Percentiles rank a stretch among this genome's conserved stretches.
Evolutionary conservation across 2,329 filamentous ascomycete species (phyloP).

Genomic region (Tolypocladium sp.): DNA sequence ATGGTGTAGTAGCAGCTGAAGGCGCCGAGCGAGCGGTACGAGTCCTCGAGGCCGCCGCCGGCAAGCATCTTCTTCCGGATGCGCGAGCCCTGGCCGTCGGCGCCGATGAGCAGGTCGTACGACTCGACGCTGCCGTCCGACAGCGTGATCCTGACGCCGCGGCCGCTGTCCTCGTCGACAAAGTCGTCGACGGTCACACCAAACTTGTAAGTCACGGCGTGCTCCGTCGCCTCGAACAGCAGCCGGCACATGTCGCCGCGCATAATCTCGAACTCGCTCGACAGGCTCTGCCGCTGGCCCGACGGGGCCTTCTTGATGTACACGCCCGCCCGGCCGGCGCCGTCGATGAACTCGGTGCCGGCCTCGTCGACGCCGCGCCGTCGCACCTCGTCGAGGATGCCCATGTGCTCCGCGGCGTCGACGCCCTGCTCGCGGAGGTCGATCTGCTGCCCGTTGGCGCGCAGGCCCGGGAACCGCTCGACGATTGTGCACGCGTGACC

Average conservation of each 20-base stretch:
- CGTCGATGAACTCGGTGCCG: slow-evolving; percentile 37
- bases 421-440: slow-evolving; percentile 35
- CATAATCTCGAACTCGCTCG: slow-evolving; percentile 52
- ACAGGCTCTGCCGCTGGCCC: slow-evolving; percentile 33
- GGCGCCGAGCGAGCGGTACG: slow-evolving; percentile 12
- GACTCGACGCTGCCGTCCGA: slow-evolving; percentile 29
- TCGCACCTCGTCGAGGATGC: slow-evolving; percentile 26
- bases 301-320: slow-evolving; percentile 29
- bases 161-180: slow-evolving; percentile 15
- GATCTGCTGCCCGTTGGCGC: slow-evolving; percentile 33
- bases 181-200: slow-evolving; percentile 18
- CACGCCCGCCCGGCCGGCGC: slow-evolving; percentile 26
- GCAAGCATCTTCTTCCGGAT: slow-evolving; percentile 15
- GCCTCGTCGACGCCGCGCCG: slow-evolving; percentile 32
- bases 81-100: slow-evolving; percentile 33
- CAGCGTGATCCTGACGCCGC: slow-evolving; percentile 25
- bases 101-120: slow-evolving; percentile 45
- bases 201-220: slow-evolving; percentile 16
- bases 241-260: slow-evolving; percentile 44
- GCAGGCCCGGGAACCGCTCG: slow-evolving; percentile 27
- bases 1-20: slow-evolving; percentile 32
- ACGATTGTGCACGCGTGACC: slow-evolving; percentile 31
- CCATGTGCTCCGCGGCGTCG: slow-evolving; percentile 26
- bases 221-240: slow-evolving; percentile 31
- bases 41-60: slow-evolving; percentile 13